phyloP scores from a whole-genome alignment of 164 flowering plant genomes.

The Umbellularia californica region DNA sequence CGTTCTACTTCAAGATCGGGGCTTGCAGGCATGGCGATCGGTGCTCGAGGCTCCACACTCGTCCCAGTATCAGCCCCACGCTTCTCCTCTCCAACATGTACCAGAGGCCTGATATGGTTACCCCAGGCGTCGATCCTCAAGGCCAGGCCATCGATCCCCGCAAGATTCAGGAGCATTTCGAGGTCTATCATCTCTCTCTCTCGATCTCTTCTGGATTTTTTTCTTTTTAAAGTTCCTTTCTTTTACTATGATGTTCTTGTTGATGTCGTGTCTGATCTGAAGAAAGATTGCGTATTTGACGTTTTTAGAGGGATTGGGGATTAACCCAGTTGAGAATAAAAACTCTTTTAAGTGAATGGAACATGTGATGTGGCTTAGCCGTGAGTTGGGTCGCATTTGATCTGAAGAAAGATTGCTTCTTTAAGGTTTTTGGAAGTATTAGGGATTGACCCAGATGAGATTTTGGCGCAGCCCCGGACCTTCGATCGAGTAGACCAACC shows the following conservation, averaged over 20 bases:
- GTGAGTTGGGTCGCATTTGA: too few relatives aligned
- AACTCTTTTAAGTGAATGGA: too few relatives aligned
- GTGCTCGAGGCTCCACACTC: conserved; percentile 65
- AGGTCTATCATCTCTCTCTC: conserved; percentile 24
- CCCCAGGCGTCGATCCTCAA: conserved; percentile 58
- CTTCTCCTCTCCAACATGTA: conserved; percentile 67
- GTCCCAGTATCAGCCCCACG: conserved; percentile 65
- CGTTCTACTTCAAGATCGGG: conserved; percentile 95
- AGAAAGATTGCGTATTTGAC: too few relatives aligned
- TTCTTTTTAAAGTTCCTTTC: background rate
- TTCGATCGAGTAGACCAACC: too few relatives aligned
- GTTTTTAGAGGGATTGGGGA: too few relatives aligned
- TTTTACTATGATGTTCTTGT: background rate
- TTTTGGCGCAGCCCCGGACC: too few relatives aligned
- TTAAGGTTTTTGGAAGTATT: too few relatives aligned
- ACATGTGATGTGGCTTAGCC: too few relatives aligned
- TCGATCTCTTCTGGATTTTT: background rate
- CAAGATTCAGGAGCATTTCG: conserved; percentile 61
- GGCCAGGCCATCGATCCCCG: conserved; percentile 59
- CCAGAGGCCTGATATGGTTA: conserved; percentile 68
- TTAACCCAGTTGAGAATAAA: too few relatives aligned
- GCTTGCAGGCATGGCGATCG: conserved; percentile 73
- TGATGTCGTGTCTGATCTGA: too few relatives aligned
- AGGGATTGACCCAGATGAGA: too few relatives aligned
- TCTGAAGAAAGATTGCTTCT: too few relatives aligned